These are phyloP conservation scores for Tripterygium wilfordii DNA, from an alignment of 177 flowering plant genomes.

Conservation along the genomic window DNA sequence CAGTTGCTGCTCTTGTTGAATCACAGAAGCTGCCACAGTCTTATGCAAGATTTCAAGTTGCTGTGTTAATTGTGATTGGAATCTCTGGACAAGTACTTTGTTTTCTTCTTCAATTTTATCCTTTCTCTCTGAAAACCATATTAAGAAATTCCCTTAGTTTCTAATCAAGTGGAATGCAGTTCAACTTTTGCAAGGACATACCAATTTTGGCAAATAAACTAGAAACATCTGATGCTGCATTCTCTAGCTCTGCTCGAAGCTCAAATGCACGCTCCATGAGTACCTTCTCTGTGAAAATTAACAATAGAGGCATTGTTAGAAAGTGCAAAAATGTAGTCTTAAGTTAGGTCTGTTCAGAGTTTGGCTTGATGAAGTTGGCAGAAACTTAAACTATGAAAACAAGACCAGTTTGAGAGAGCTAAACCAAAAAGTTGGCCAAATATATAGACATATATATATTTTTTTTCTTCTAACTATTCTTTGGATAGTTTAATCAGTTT, in stretches of 20 bases:
- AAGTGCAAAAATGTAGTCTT: too few relatives aligned
- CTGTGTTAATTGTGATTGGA: conserved; percentile 75
- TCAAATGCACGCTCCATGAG: conserved; percentile 88
- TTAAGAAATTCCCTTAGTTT: too few relatives aligned
- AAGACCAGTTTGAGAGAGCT: too few relatives aligned
- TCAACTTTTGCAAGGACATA: too few relatives aligned
- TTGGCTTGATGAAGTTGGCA: too few relatives aligned
- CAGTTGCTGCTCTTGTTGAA: conserved; percentile 85
- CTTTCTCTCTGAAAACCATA: conserved; percentile 71
- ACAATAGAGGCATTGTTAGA: conserved; percentile 2
- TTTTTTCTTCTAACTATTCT: too few relatives aligned
- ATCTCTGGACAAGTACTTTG: conserved; percentile 60
- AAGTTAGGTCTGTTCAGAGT: too few relatives aligned
- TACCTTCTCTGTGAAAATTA: conserved; percentile 62
- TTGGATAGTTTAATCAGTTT: too few relatives aligned
- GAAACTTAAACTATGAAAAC: not conserved
- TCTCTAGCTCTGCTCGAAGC: conserved; percentile 83
- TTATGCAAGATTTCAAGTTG: conserved; percentile 89
- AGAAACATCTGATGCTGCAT: conserved; percentile 95
- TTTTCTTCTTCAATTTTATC: conserved; percentile 95
- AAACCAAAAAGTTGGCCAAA: too few relatives aligned
- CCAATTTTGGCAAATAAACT: conserved; percentile 87
- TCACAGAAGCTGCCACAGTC: conserved; percentile 75
- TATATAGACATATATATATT: too few relatives aligned
- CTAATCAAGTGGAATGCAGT: too few relatives aligned